Conservation (phyloP, 148 eudicot species). For the Fallopia convolvulus region DNA sequence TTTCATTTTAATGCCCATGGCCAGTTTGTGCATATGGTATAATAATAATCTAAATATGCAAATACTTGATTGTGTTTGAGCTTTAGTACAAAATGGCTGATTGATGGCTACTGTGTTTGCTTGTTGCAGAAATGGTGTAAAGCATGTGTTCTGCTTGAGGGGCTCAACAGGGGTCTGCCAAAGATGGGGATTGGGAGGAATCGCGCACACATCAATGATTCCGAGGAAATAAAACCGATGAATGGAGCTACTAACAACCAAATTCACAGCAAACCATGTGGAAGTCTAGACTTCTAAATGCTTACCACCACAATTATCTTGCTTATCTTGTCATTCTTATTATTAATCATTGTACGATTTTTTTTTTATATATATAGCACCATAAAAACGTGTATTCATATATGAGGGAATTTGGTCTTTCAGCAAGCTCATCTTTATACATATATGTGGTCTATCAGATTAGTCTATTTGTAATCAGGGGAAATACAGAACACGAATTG, state of each 20-base stretch:
- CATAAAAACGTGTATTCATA: background rate
- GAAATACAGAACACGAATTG: too few relatives aligned
- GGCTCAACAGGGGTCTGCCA: conserved; percentile 89
- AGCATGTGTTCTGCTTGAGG: conserved; percentile 93
- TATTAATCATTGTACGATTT: background rate
- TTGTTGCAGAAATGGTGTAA: conserved; percentile 88
- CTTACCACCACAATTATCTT: background rate
- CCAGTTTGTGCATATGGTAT: background rate
- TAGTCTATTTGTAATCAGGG: too few relatives aligned
- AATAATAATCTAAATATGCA: background rate
- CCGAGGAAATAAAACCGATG: conserved; percentile 24
- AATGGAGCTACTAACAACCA: conserved; percentile 33
- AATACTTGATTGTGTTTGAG: background rate
- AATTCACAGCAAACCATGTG: conserved; percentile 80
- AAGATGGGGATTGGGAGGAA: conserved; percentile 80
- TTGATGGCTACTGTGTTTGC: background rate
- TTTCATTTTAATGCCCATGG: too few relatives aligned
- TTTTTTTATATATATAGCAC: background rate
- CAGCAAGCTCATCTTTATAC: background rate
- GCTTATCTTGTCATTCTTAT: background rate
- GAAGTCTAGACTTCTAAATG: conserved; percentile 59
- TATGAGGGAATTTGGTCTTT: background rate
- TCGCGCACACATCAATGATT: conserved; percentile 32
- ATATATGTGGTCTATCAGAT: too few relatives aligned
- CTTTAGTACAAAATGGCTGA: background rate